Percentiles rank a stretch among this genome's conserved stretches.
Evolutionary conservation across 1,284 basidiomycete species (phyloP).

Genomic region (Microbotryum scabiosae): DNA sequence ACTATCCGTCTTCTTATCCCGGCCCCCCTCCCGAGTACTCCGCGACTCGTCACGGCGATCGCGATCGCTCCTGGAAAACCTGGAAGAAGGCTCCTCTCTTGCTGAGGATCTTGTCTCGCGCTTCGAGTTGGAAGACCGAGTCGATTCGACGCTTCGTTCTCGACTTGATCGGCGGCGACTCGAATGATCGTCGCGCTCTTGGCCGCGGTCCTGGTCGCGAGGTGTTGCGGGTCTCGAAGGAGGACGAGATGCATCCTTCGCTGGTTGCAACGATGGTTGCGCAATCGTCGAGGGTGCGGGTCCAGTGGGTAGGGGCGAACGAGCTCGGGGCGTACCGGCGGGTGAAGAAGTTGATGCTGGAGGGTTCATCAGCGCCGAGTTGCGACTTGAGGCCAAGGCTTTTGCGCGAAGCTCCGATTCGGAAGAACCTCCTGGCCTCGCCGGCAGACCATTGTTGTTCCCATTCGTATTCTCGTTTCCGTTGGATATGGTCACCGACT

Average conservation of each 20-base stretch:
- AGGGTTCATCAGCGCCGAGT: slow-evolving; percentile 38
- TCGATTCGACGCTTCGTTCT: slow-evolving; percentile 8
- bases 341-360: slow-evolving; percentile 25
- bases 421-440: too few relatives aligned
- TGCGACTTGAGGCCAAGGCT: slow-evolving; percentile 13
- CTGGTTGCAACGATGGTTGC: background rate
- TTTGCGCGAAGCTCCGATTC: background rate
- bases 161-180: slow-evolving; percentile 1
- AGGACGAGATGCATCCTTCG: background rate
- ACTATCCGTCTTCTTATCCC: slow-evolving; percentile 25
- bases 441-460: too few relatives aligned
- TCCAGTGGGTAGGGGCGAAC: background rate
- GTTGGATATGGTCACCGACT: too few relatives aligned
- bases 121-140: background rate
- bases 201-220: slow-evolving; percentile 43
- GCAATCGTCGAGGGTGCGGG: background rate
- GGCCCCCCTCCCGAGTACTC: slow-evolving; percentile 10
- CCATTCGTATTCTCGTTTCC: too few relatives aligned
- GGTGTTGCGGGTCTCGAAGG: slow-evolving; percentile 9
- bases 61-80: background rate
- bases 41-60: background rate
- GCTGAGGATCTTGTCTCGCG: too few relatives aligned
- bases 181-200: slow-evolving; percentile 38
- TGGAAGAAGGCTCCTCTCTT: background rate
- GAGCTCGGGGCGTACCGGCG: slow-evolving; percentile 28